A percentile compares a stretch with the other conserved stretches of the same genome.
phyloP scores from a whole-genome alignment of 768 basidiomycete species.

The Boletus sp. region DNA sequence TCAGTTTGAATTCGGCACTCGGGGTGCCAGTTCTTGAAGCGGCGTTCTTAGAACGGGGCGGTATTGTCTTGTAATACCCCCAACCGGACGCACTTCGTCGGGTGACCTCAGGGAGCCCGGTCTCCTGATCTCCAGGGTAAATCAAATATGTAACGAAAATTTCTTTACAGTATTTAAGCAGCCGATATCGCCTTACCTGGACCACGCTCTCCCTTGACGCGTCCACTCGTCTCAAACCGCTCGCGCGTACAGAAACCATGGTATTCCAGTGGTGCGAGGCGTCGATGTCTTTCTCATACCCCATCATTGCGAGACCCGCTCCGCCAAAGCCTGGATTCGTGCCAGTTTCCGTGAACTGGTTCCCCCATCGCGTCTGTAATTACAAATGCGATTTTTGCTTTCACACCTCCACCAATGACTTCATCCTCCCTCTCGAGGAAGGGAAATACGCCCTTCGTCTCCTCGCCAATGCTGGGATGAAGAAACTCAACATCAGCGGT shows the following conservation, averaged over 20 bases:
- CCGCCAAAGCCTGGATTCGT: constrained; percentile 6
- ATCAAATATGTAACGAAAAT: neutral
- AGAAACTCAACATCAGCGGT: constrained; percentile 34
- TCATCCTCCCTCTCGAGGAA: constrained; percentile 29
- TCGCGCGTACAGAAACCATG: neutral
- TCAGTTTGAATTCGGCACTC: neutral
- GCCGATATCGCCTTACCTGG: neutral
- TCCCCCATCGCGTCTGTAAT: constrained; percentile 19
- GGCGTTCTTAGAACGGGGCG: neutral
- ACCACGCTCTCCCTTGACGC: neutral
- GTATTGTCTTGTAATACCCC: neutral
- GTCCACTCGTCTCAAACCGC: neutral
- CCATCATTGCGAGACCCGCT: neutral
- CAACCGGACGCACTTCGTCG: neutral
- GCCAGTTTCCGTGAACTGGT: constrained; percentile 17
- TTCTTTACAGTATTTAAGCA: neutral
- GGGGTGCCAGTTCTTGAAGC: neutral
- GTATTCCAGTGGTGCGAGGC: constrained; percentile 2
- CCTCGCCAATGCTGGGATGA: constrained; percentile 30
- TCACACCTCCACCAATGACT: constrained; percentile 28
- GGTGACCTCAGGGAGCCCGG: too few relatives aligned
- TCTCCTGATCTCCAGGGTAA: neutral
- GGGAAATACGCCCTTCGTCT: constrained; percentile 29
- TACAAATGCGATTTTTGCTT: constrained; percentile 37
- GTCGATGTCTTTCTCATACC: neutral